Percentiles rank a stretch among this genome's conserved stretches.
phyloP scores from a whole-genome alignment of 2,329 filamentous ascomycete species.

The Venturia asperata region DNA sequence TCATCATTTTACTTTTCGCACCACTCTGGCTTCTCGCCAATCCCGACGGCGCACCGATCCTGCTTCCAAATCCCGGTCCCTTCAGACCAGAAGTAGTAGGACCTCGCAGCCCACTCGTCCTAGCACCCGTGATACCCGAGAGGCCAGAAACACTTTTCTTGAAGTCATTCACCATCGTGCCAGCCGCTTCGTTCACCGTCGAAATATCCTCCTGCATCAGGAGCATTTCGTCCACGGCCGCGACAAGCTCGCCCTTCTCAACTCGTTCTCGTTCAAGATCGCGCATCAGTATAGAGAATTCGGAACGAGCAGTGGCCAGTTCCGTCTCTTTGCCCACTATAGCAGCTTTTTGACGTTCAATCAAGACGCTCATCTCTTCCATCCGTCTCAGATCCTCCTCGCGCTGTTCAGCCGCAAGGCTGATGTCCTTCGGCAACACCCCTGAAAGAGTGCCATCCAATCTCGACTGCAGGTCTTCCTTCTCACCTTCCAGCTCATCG shows the following conservation, averaged over 20 bases:
- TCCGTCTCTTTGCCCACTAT: constrained; percentile 69
- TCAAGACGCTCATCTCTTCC: constrained; percentile 60
- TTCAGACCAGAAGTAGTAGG: constrained; percentile 44
- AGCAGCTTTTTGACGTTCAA: constrained; percentile 64
- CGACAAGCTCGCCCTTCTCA: constrained; percentile 77
- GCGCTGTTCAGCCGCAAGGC: constrained; percentile 19
- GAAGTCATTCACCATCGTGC: constrained; percentile 40
- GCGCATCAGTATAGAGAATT: constrained; percentile 58
- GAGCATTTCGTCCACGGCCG: constrained; percentile 78
- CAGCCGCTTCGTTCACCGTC: constrained; percentile 26
- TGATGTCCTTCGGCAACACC: constrained; percentile 30
- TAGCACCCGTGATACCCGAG: constrained; percentile 27
- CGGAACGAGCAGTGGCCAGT: constrained; percentile 59
- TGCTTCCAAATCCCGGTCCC: constrained; percentile 36
- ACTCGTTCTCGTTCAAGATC: constrained; percentile 68
- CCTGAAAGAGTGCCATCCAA: constrained; percentile 60
- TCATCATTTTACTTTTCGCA: constrained; percentile 68
- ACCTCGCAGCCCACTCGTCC: constrained; percentile 54
- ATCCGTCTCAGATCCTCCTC: constrained; percentile 42
- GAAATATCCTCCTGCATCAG: constrained; percentile 49
- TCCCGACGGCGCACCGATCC: constrained; percentile 31
- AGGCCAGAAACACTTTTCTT: constrained; percentile 43
- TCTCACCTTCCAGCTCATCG: constrained; percentile 62
- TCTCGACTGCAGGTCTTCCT: constrained; percentile 62
- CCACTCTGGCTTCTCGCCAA: constrained; percentile 31